Base-by-base conservation (phyloP, 306 rosid genomes). In the Adenanthera pavonina region DNA sequence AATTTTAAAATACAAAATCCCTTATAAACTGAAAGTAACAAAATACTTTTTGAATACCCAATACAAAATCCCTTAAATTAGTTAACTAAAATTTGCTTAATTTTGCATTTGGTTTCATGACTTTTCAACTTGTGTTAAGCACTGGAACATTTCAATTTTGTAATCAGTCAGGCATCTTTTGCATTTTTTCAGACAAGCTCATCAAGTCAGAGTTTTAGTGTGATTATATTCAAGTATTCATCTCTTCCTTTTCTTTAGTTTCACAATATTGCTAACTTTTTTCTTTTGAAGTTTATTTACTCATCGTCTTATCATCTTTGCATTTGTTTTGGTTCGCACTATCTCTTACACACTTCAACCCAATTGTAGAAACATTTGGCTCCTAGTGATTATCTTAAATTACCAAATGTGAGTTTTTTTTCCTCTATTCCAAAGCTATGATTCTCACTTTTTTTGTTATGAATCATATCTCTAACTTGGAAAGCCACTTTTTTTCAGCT, bases 311-410 rank as follows among this genome's bases (percentile, higher is more conserved):
- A 59, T 69, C 46, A 16, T 62, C 40, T 76, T 48, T 3, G 13
- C 76, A 64, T 71, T 25, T 57, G 7, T 65, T 84, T 71, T 60
- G 57, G 20, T 72, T 56, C 54, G 36, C 17, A 20, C 41, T 57
- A 38, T 72, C 75, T 71, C 79, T 81, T 33, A 80, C 74, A 38
- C 78, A 51, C 76, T 46, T 64, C 72, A 54, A 81, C 81, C 76
- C 19, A 82, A 77, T 70, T 87, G 86, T 92, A 95, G 98, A 87
- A 80, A 77, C 93, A 89, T 78, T 84, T 95, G 77, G 99, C 99
- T 86, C 99, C 99, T 49, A 88, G 95, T 69, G 98, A 97, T 61
- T 92, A 87, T 83, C 89, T 95, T 72, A 95, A 95, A 87, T 77
- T 95, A 82, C 99, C 97, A 46, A 92, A 90, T 82, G 99, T 95